Evolutionary conservation across 768 basidiomycete genomes (phyloP).

Genomic region (Cystobasidiopsis lactophilus): DNA sequence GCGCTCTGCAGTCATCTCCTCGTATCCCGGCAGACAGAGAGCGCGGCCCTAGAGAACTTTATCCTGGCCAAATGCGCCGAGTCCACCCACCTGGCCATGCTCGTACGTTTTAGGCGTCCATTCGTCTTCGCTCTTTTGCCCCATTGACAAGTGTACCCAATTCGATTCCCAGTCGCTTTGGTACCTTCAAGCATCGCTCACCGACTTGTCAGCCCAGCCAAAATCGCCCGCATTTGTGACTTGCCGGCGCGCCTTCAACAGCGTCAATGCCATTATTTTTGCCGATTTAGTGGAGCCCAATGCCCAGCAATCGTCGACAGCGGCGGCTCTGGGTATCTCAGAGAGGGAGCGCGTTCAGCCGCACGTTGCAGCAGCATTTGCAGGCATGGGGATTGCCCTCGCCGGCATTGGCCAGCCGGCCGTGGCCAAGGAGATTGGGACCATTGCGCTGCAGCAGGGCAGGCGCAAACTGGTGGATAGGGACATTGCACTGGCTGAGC

Average conservation of each 20-base stretch:
- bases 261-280: constrained; percentile 92
- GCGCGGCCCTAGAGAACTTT: constrained; percentile 80
- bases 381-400: constrained; percentile 67
- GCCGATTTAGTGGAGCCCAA: constrained; percentile 43
- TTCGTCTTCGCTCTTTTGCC: too few relatives aligned
- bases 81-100: constrained; percentile 85
- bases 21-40: constrained; percentile 73
- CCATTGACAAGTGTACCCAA: too few relatives aligned
- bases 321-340: background rate
- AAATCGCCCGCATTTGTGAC: constrained; percentile 62
- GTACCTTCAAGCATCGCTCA: constrained; percentile 93
- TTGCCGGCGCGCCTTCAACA: constrained; percentile 73
- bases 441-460: constrained; percentile 77
- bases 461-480: constrained; percentile 30
- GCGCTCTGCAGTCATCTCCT: constrained; percentile 54
- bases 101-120: constrained; percentile 37
- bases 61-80: constrained; percentile 68
- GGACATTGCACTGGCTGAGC: background rate
- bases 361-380: constrained; percentile 47
- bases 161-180: constrained; percentile 73
- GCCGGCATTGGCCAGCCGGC: constrained; percentile 53
- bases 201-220: constrained; percentile 43
- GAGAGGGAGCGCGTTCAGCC: constrained; percentile 44
- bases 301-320: background rate
- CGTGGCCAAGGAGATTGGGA: constrained; percentile 49